Conservation (phyloP, 2,329 filamentous ascomycete species). For the Capronia coronata region DNA sequence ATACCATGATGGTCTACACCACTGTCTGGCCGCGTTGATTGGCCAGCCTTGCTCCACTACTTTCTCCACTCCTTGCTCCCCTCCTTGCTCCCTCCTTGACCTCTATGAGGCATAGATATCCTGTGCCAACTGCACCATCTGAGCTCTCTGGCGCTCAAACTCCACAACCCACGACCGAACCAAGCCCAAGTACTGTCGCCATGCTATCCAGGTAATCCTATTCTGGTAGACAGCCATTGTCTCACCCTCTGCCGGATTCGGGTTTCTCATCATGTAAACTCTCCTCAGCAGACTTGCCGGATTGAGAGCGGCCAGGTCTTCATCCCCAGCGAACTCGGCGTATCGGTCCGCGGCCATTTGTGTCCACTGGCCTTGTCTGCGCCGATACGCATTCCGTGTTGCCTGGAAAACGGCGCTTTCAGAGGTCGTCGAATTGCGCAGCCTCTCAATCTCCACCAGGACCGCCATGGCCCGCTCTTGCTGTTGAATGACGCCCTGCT, state of each 20-base stretch:
- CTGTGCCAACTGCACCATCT: background rate
- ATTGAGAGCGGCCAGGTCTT: background rate
- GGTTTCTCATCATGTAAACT: background rate
- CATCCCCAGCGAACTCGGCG: background rate
- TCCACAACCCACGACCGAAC: background rate
- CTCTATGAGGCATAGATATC: background rate
- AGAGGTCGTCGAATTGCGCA: background rate
- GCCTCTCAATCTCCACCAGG: background rate
- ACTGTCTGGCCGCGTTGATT: too few relatives aligned
- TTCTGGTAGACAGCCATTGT: background rate
- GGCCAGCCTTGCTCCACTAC: too few relatives aligned
- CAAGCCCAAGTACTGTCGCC: background rate
- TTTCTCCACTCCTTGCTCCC: too few relatives aligned
- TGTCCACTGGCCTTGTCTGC: background rate
- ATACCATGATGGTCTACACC: too few relatives aligned
- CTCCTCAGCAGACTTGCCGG: background rate
- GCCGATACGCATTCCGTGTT: background rate
- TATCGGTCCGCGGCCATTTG: background rate
- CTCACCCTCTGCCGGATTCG: background rate
- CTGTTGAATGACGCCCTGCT: background rate
- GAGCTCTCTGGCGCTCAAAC: background rate
- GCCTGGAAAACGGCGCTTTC: background rate
- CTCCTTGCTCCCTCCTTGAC: background rate
- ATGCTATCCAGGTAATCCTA: background rate
- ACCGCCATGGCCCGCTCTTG: background rate